Conservation (phyloP, 2,329 filamentous ascomycete species). For the Fusarium haematococcum region DNA sequence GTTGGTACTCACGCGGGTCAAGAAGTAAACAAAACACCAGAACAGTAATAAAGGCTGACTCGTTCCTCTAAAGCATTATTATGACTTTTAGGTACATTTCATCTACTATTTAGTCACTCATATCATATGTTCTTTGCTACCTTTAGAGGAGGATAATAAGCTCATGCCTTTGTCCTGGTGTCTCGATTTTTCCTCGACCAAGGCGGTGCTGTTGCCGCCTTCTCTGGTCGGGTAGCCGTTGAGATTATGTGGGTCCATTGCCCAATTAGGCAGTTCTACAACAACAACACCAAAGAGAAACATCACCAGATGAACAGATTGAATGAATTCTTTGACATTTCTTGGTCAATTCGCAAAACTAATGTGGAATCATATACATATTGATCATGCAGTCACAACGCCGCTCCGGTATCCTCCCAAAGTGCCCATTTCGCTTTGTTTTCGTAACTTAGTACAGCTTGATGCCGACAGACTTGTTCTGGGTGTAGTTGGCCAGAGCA, state of each 20-base stretch:
- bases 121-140: too few relatives aligned
- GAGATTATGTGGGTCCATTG: not conserved
- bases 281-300: constrained; percentile 9
- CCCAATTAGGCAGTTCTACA: constrained; percentile 2
- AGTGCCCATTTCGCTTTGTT: constrained; percentile 19
- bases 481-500: constrained; percentile 74
- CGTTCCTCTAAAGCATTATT: too few relatives aligned
- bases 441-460: constrained; percentile 40
- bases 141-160: too few relatives aligned
- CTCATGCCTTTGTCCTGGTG: too few relatives aligned
- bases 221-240: not conserved
- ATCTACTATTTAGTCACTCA: too few relatives aligned
- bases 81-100: too few relatives aligned
- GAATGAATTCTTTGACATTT: constrained; percentile 34
- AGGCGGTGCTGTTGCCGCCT: not conserved
- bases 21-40: too few relatives aligned
- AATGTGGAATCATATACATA: constrained; percentile 41
- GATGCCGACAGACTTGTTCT: constrained; percentile 75
- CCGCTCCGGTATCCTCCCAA: constrained; percentile 28
- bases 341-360: constrained; percentile 30
- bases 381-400: constrained; percentile 37
- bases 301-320: constrained; percentile 2
- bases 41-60: too few relatives aligned
- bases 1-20: too few relatives aligned
- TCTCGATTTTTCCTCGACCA: too few relatives aligned